phyloP scores from a whole-genome alignment of 345 rosid species.

The Citrus maxima region DNA sequence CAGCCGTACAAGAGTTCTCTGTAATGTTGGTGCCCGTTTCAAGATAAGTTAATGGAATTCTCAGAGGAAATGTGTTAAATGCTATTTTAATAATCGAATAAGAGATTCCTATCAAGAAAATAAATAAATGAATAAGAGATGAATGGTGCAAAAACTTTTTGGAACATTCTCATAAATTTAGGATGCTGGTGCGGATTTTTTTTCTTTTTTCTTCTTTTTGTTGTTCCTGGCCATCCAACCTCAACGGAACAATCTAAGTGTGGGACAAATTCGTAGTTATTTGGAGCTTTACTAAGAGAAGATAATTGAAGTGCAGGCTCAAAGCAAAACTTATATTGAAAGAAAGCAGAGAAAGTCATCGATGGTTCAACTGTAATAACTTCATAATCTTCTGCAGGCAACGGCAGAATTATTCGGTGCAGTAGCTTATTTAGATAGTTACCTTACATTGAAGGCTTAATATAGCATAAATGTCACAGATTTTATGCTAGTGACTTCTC shows the following conservation, averaged over 20 bases:
- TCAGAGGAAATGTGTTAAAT: neutral
- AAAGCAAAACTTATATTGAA: neutral
- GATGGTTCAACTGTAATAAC: neutral
- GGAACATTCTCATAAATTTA: neutral
- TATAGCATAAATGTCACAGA: neutral
- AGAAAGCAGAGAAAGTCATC: neutral
- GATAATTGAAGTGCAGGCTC: neutral
- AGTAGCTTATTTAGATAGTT: neutral
- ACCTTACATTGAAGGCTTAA: neutral
- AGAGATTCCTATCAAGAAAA: no score
- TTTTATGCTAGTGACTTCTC: neutral
- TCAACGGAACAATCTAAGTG: neutral
- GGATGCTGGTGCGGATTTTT: neutral
- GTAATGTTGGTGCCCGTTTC: neutral
- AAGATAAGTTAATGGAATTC: neutral
- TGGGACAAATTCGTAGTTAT: neutral
- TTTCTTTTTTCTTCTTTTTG: no score
- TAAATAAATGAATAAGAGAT: no score
- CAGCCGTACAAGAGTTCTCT: neutral
- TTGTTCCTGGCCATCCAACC: neutral
- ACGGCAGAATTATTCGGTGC: neutral
- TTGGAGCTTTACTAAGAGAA: neutral
- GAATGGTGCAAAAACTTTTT: no score
- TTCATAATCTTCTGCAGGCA: neutral
- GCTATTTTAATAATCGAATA: neutral